Percentiles rank a stretch among this genome's conserved stretches.
Evolutionary conservation across 768 basidiomycete species (phyloP).

Genomic region (Suillus americanus): DNA sequence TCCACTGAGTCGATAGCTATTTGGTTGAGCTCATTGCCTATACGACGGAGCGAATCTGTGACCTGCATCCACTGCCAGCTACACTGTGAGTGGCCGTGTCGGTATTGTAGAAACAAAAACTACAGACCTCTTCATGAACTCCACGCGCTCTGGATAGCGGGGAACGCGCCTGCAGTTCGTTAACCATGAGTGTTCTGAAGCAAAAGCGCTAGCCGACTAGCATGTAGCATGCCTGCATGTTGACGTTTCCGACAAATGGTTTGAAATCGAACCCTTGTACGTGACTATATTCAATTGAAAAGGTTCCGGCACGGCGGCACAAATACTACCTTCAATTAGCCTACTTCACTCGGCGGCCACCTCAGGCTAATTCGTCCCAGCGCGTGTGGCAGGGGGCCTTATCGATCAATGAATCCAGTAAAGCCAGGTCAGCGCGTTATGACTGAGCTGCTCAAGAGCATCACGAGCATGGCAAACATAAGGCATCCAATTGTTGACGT

Average conservation of each 20-base stretch:
- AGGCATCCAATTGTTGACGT: slow-evolving; percentile 65
- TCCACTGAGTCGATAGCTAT: slow-evolving; percentile 20
- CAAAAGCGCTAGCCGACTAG: background rate
- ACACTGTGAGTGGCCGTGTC: background rate
- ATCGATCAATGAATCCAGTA: slow-evolving; percentile 29
- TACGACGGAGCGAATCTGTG: slow-evolving; percentile 22
- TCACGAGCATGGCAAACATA: slow-evolving; percentile 15
- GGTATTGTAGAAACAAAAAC: background rate
- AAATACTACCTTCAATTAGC: background rate
- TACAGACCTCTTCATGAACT: slow-evolving; percentile 30
- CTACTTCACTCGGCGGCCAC: background rate
- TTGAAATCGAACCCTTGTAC: background rate
- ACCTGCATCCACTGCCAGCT: slow-evolving; percentile 27
- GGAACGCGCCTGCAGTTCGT: slow-evolving; percentile 11
- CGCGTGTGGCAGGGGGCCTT: background rate
- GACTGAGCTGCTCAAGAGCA: slow-evolving; percentile 24
- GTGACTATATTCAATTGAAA: background rate
- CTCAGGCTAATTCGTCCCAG: slow-evolving; percentile 6
- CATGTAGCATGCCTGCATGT: background rate
- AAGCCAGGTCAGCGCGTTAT: slow-evolving; percentile 19
- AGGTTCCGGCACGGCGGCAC: background rate
- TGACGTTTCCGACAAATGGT: background rate
- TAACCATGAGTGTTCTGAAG: background rate
- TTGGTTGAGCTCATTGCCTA: slow-evolving; percentile 33
- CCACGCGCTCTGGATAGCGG: slow-evolving; percentile 19